Evolutionary conservation across 1,284 basidiomycete genomes (phyloP).

Genomic region (Ganoderma meredithae): DNA sequence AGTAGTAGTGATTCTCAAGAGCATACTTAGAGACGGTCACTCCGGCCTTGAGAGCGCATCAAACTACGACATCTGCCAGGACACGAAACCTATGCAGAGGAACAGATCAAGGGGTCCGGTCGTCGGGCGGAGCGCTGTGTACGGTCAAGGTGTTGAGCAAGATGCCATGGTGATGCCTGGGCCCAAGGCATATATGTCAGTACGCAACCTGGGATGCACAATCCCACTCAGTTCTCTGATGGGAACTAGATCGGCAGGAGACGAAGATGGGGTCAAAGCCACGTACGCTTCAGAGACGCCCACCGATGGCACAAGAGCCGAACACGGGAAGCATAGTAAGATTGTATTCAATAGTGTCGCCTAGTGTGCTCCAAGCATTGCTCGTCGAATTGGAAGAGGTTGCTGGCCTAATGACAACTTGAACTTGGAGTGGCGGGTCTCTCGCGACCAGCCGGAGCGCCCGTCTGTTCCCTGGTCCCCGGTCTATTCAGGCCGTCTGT

Average conservation of each 20-base stretch:
- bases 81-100: neutral
- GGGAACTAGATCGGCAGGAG: neutral
- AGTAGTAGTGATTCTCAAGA: neutral
- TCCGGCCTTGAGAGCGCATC: neutral
- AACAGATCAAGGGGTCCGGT: neutral
- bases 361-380: neutral
- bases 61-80: neutral
- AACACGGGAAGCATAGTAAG: no score
- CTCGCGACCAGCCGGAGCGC: neutral
- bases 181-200: neutral
- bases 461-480: neutral
- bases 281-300: neutral
- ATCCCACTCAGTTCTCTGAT: neutral
- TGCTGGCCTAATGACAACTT: neutral
- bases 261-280: neutral
- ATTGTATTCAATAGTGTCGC: no score
- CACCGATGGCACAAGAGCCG: neutral
- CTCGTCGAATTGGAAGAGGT: neutral
- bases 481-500: neutral
- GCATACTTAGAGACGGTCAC: neutral
- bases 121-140: neutral
- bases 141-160: neutral
- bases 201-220: neutral
- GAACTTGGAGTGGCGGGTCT: neutral
- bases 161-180: neutral